Evolutionary conservation across 1,139 yeast genomes (phyloP), one percentile per base, ranked within the genome.

Genomic region (Yamadazyma taylorii): DNA sequence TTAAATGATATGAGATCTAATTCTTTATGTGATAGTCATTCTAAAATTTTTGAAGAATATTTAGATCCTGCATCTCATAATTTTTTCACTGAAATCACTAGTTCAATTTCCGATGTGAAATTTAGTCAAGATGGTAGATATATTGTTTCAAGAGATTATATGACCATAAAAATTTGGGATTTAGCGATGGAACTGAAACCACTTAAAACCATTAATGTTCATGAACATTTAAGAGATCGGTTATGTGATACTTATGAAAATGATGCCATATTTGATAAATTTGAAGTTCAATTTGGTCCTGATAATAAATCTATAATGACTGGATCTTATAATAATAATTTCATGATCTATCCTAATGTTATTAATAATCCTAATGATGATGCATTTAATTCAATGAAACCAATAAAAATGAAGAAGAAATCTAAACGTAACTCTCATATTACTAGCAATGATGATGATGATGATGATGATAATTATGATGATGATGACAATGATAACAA

Each of bases 141-240:
- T 63, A 87, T 94, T 60, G 96, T 92, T 13, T 81, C 95, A 31
- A 81, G 99, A 60, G 99, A 94, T 69, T 94, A 92, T 61, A 81
- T 94, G 87, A 87, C 97, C 9, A 96, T 92, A 34, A 94, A 92
- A 65, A 85, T 94, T 52, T 92, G 99, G 99, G 99, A 94, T 69
- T 78, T 94, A 49, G 89, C 89, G 47, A 94, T 92, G 98, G 97
- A 92, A 62, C 83, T 81, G 50, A 88, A 85, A 61, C 99, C 99
- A 19, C 69, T 94, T 40, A 88, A 88, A 63, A 90, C 97, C 11
- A 89, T 94, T 48, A 88, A 87, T 61, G 92, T 94, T 49, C 98
- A 94, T 62, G 98, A 94, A 60, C 95, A 88, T 60, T 78, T 94
- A 53, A 80, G 96, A 53, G 96, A 89, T 55, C 76, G 94, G 58